Evolutionary conservation across 768 basidiomycete species (phyloP).

Genomic region (Pisolithus albus): DNA sequence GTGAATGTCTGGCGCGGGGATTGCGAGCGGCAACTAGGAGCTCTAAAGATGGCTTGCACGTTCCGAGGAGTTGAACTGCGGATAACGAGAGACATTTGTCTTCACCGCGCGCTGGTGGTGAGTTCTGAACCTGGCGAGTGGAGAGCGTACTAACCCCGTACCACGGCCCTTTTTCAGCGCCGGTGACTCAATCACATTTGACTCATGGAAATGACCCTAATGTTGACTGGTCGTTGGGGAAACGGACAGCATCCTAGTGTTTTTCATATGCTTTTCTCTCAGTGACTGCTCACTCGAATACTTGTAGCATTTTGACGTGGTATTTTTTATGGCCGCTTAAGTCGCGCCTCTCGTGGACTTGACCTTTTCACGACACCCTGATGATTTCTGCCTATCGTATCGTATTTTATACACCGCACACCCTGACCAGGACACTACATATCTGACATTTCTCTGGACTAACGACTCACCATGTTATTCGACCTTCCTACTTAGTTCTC

Average conservation of each 20-base stretch:
- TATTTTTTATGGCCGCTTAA: neutral
- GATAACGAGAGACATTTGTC: slow-evolving; percentile 43
- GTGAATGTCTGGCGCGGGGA: slow-evolving; percentile 50
- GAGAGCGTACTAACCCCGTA: slow-evolving; percentile 7
- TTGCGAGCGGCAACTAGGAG: slow-evolving; percentile 42
- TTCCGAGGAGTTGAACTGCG: slow-evolving; percentile 50
- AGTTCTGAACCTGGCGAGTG: slow-evolving; percentile 21
- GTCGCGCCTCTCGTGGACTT: neutral
- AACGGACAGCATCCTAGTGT: neutral
- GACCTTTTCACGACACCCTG: neutral
- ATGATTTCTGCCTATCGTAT: neutral
- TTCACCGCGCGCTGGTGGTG: slow-evolving; percentile 48
- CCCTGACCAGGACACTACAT: neutral
- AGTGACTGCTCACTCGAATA: neutral
- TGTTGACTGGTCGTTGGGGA: neutral
- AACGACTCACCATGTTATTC: neutral
- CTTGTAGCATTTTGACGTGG: neutral
- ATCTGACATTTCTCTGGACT: neutral
- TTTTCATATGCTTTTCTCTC: neutral
- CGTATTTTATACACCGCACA: neutral
- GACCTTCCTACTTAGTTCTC: neutral
- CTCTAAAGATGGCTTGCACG: slow-evolving; percentile 60
- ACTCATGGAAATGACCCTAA: neutral
- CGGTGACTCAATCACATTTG: neutral
- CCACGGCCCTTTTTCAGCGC: slow-evolving; percentile 13